A percentile compares a stretch with the other conserved stretches of the same genome.
These are phyloP conservation scores for Trichothecium sympodiale DNA, from an alignment of 2,329 filamentous ascomycete species.

Conservation along the genomic window DNA sequence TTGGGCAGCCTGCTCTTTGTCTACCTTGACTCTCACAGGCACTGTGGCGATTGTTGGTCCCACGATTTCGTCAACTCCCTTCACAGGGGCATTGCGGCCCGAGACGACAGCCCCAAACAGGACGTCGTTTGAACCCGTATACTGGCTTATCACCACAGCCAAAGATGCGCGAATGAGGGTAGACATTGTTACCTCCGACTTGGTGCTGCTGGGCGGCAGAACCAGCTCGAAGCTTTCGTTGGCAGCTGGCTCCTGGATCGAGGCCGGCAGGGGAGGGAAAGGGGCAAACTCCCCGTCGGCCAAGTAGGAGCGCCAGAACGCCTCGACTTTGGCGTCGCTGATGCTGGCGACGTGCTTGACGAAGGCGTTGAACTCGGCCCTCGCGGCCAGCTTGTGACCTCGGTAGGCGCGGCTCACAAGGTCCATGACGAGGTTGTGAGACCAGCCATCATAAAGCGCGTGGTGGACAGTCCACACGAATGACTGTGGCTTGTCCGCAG, in stretches of 20 bases:
- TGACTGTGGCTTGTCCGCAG: neutral
- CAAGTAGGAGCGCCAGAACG: too few relatives aligned
- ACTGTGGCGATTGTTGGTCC: conserved; percentile 20
- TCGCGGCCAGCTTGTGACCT: too few relatives aligned
- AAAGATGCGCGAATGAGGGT: conserved; percentile 14
- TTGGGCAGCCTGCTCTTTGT: conserved; percentile 4
- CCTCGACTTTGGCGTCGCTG: too few relatives aligned
- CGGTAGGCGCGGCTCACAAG: too few relatives aligned
- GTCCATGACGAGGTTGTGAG: too few relatives aligned
- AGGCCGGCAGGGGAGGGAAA: too few relatives aligned
- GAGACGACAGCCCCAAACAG: conserved; percentile 15
- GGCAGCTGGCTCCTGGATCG: too few relatives aligned
- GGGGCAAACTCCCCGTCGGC: too few relatives aligned
- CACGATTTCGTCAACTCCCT: conserved; percentile 13
- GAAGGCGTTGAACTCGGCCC: neutral
- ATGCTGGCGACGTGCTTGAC: too few relatives aligned
- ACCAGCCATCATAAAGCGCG: too few relatives aligned
- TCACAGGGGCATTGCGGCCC: conserved; percentile 15
- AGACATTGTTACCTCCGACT: conserved; percentile 7
- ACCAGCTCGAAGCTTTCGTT: too few relatives aligned
- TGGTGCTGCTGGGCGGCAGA: conserved; percentile 1
- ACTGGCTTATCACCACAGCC: conserved; percentile 12
- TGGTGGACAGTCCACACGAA: too few relatives aligned
- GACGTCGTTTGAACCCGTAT: conserved; percentile 11
- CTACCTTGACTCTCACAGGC: conserved; percentile 12